These are phyloP conservation scores for Leishmania major DNA, from an alignment of 208 protist genomes.

Conservation along the genomic window DNA sequence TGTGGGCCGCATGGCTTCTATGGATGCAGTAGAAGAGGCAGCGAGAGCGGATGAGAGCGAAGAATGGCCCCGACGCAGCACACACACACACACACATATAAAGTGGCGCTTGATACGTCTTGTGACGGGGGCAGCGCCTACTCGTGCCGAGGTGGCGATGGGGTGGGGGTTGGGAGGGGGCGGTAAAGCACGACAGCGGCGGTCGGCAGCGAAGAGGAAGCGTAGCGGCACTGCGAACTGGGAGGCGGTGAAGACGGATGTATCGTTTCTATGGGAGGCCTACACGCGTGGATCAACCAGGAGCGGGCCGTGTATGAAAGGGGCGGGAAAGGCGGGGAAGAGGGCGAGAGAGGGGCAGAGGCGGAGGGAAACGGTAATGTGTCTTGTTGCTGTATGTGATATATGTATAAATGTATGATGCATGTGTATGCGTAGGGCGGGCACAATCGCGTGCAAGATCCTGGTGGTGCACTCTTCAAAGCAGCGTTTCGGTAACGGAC, in stretches of 20 bases:
- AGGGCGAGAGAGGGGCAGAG: not conserved
- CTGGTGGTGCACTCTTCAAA: not conserved
- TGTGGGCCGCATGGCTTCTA: conserved; percentile 11
- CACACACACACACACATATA: not conserved
- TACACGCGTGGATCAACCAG: not conserved
- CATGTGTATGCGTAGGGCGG: not conserved
- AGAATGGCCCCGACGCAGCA: not conserved
- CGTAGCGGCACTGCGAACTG: not conserved
- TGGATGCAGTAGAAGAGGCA: not conserved
- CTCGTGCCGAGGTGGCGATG: not conserved
- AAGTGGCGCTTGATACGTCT: too few species aligned
- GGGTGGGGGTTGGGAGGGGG: not conserved
- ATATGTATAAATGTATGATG: not conserved
- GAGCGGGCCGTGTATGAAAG: not conserved
- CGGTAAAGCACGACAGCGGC: not conserved
- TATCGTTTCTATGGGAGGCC: not conserved
- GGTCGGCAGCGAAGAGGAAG: not conserved
- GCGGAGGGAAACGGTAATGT: not conserved
- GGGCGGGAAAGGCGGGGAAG: not conserved
- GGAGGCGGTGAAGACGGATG: not conserved
- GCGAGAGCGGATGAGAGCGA: not conserved
- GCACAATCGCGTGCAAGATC: not conserved
- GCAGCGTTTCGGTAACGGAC: not conserved
- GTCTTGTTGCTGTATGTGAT: not conserved
- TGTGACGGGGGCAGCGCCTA: not conserved